phyloP scores from a whole-genome alignment of 352 stramenopile species.

The Pythium graminicola region DNA sequence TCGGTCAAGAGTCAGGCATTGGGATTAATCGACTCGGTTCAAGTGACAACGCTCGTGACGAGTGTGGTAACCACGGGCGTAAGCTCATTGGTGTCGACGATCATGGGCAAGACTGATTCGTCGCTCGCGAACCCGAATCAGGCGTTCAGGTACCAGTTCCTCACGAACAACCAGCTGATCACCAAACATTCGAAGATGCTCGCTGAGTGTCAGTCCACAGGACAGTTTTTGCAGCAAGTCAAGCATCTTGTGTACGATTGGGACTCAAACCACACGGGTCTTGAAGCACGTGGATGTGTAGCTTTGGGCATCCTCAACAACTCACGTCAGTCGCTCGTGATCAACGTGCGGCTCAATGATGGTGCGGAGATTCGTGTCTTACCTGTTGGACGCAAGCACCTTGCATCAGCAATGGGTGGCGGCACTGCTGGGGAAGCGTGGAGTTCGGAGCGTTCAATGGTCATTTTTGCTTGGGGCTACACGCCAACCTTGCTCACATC shows the following conservation, averaged over 20 bases:
- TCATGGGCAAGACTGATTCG: constrained; percentile 75
- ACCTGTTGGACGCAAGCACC: constrained; percentile 41
- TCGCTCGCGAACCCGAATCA: constrained; percentile 34
- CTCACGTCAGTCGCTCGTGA: constrained; percentile 62
- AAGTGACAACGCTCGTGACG: constrained; percentile 80
- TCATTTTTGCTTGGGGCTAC: constrained; percentile 83
- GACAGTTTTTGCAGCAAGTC: constrained; percentile 54
- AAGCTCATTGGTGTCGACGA: constrained; percentile 65
- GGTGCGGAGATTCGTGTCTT: constrained; percentile 66
- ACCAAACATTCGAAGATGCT: constrained; percentile 61
- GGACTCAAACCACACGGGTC: constrained; percentile 78
- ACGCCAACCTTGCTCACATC: constrained; percentile 77
- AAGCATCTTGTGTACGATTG: constrained; percentile 79
- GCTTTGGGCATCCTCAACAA: constrained; percentile 74
- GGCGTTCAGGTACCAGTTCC: constrained; percentile 56
- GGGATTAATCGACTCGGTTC: constrained; percentile 75
- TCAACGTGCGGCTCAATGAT: constrained; percentile 66
- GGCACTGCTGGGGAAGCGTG: constrained; percentile 28
- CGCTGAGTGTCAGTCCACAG: constrained; percentile 34
- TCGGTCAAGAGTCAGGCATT: constrained; percentile 80
- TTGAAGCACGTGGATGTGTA: constrained; percentile 71
- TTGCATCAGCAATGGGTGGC: constrained; percentile 36
- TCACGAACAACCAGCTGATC: constrained; percentile 70
- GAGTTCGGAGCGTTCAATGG: constrained; percentile 54
- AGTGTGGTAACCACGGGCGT: constrained; percentile 74